These are phyloP conservation scores for Kluyveromyces sp. DNA, from an alignment of 1,139 yeast genomes.

Conservation along the genomic window DNA sequence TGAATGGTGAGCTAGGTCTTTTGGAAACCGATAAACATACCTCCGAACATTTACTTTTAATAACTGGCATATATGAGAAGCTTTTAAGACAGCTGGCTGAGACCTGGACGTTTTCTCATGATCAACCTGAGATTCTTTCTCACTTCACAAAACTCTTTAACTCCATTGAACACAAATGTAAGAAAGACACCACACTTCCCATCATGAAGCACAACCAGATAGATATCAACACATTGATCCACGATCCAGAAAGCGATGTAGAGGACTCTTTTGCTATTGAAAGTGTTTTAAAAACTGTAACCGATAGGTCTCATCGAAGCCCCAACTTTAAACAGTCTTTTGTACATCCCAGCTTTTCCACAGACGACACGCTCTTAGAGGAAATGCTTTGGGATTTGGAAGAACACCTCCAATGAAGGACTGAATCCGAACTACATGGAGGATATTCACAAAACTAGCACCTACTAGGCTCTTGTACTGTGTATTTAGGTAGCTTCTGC, in stretches of 20 bases:
- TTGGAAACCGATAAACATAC: conserved; percentile 11
- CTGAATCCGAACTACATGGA: too few relatives aligned
- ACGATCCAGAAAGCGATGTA: conserved; percentile 1
- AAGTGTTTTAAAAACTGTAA: neutral
- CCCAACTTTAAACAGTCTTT: neutral
- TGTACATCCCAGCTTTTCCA: neutral
- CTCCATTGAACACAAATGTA: too few relatives aligned
- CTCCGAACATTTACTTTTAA: conserved; percentile 15
- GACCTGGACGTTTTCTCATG: neutral
- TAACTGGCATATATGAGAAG: neutral
- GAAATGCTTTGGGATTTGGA: neutral
- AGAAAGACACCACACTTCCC: too few relatives aligned
- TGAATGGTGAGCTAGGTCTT: conserved; percentile 21
- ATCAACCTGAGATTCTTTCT: neutral
- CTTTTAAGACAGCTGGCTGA: neutral
- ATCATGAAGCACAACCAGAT: too few relatives aligned
- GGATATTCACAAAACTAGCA: too few relatives aligned
- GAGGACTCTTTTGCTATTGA: neutral
- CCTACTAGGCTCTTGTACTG: too few relatives aligned
- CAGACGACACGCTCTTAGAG: neutral
- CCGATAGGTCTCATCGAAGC: neutral
- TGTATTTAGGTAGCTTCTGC: neutral
- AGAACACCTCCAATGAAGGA: neutral
- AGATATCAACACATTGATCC: neutral
- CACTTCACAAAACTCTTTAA: neutral